Evolutionary conservation across 2,329 filamentous ascomycete genomes (phyloP).

Genomic region (Fusarium guadeloupense): DNA sequence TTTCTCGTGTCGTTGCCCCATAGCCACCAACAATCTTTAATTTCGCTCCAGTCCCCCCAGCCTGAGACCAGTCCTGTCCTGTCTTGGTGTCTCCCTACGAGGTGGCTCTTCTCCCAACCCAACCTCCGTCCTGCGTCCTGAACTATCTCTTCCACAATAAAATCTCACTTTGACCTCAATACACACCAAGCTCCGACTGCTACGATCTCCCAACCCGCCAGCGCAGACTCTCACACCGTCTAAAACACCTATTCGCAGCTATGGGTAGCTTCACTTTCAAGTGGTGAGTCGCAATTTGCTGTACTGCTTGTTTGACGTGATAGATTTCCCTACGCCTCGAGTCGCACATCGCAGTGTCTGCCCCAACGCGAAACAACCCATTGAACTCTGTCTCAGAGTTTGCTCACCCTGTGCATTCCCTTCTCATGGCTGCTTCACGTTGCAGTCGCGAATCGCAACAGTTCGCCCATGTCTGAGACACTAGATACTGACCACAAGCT

Average conservation of each 20-base stretch:
- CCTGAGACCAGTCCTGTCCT: slow-evolving; percentile 38
- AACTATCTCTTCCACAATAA: slow-evolving; percentile 18
- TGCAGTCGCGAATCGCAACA: slow-evolving; percentile 10
- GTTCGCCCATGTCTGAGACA: slow-evolving; percentile 38
- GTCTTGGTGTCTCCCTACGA: slow-evolving; percentile 34
- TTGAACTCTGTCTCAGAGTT: slow-evolving; percentile 29
- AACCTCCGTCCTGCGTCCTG: slow-evolving; percentile 37
- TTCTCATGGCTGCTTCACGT: slow-evolving; percentile 16
- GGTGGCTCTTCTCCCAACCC: slow-evolving; percentile 38
- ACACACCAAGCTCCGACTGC: slow-evolving; percentile 24
- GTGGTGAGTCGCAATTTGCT: slow-evolving; percentile 62
- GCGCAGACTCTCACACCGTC: slow-evolving; percentile 24
- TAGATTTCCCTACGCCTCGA: background rate
- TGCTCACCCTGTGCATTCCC: background rate
- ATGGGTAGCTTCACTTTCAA: slow-evolving; percentile 77
- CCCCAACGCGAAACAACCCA: slow-evolving; percentile 11
- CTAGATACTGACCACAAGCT: slow-evolving; percentile 30
- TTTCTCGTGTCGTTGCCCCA: slow-evolving; percentile 26
- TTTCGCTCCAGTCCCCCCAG: slow-evolving; percentile 41
- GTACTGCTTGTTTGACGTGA: slow-evolving; percentile 23
- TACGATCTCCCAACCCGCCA: slow-evolving; percentile 17
- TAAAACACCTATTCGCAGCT: slow-evolving; percentile 42
- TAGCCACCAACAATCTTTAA: slow-evolving; percentile 42
- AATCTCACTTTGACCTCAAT: slow-evolving; percentile 29
- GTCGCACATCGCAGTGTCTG: slow-evolving; percentile 15